These are phyloP conservation scores for Heteromeles arbutifolia DNA, from an alignment of 306 rosid genomes.

Conservation along the genomic window DNA sequence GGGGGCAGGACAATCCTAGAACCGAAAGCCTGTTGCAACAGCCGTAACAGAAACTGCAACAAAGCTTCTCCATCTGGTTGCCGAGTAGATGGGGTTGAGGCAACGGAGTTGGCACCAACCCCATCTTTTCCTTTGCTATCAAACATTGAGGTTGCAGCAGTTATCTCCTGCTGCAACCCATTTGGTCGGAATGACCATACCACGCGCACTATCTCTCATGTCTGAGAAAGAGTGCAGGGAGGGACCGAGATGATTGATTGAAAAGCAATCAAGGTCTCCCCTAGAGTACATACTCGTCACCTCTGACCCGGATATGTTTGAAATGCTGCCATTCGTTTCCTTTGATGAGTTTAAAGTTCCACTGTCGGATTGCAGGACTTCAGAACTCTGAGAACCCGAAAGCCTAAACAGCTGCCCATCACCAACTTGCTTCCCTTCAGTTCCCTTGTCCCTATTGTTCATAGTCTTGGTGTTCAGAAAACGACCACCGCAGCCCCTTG, in stretches of 20 bases:
- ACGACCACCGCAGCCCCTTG: conserved; percentile 92
- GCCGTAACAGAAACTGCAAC: conserved; percentile 9
- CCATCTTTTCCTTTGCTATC: conserved; percentile 29
- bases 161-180: conserved; percentile 72
- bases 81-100: conserved; percentile 29
- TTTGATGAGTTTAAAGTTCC: conserved; percentile 66
- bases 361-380: conserved; percentile 57
- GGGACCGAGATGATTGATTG: conserved; percentile 43
- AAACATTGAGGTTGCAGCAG: conserved; percentile 67
- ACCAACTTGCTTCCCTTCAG: conserved; percentile 27
- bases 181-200: conserved; percentile 52
- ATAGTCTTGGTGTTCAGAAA: conserved; percentile 59
- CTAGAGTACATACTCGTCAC: conserved; percentile 64
- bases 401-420: conserved; percentile 25
- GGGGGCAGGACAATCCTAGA: conserved; percentile 23
- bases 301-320: conserved; percentile 61
- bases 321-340: conserved; percentile 52
- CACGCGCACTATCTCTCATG: conserved; percentile 43
- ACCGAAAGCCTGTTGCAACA: conserved; percentile 21
- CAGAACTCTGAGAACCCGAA: conserved; percentile 64
- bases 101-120: conserved; percentile 28
- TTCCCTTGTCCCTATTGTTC: conserved; percentile 19
- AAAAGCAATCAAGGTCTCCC: conserved; percentile 40
- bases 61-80: conserved; percentile 41
- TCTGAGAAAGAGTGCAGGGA: conserved; percentile 41